These are phyloP conservation scores for Niebla homalea DNA, from an alignment of 495 filamentous ascomycete genomes.

Conservation along the genomic window DNA sequence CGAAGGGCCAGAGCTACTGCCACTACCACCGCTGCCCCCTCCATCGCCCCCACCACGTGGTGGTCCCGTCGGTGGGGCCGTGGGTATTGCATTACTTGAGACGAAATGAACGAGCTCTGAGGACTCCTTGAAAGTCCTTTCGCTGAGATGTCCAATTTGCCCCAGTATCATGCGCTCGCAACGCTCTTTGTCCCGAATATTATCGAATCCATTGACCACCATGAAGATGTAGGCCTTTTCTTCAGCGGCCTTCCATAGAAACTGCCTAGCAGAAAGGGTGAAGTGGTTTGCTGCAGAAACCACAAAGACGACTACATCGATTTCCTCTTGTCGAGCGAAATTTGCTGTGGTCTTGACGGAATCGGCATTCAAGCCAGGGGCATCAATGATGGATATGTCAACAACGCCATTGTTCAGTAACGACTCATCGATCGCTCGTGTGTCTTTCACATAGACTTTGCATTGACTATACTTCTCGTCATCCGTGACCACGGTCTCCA, in stretches of 20 bases:
- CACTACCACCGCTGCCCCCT: conserved; percentile 41
- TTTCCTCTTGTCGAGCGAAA: conserved; percentile 94
- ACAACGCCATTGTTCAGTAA: conserved; percentile 94
- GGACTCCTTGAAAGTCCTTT: conserved; percentile 83
- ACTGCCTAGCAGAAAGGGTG: conserved; percentile 88
- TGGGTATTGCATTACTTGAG: conserved; percentile 85
- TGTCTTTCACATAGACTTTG: conserved; percentile 93
- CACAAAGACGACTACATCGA: conserved; percentile 97
- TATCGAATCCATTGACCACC: conserved; percentile 94
- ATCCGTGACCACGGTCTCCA: conserved; percentile 83
- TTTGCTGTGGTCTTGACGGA: conserved; percentile 93
- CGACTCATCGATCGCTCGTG: conserved; percentile 80
- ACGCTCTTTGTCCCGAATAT: conserved; percentile 75
- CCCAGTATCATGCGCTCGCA: conserved; percentile 86
- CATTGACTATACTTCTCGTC: conserved; percentile 80
- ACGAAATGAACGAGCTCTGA: conserved; percentile 93
- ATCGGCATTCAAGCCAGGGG: conserved; percentile 87
- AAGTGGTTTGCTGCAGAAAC: conserved; percentile 97
- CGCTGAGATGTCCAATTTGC: conserved; percentile 72
- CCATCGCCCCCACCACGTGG: conserved; percentile 30
- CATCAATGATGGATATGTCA: conserved; percentile 95
- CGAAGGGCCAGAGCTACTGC: conserved; percentile 39
- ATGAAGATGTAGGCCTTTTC: conserved; percentile 99
- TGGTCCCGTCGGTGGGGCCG: conserved; percentile 40
- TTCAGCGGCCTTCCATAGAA: conserved; percentile 86